Evolutionary conservation across 2,329 filamentous ascomycete genomes (phyloP), one percentile per base, ranked within the genome.

Genomic region (Aspergillus sclerotialis): DNA sequence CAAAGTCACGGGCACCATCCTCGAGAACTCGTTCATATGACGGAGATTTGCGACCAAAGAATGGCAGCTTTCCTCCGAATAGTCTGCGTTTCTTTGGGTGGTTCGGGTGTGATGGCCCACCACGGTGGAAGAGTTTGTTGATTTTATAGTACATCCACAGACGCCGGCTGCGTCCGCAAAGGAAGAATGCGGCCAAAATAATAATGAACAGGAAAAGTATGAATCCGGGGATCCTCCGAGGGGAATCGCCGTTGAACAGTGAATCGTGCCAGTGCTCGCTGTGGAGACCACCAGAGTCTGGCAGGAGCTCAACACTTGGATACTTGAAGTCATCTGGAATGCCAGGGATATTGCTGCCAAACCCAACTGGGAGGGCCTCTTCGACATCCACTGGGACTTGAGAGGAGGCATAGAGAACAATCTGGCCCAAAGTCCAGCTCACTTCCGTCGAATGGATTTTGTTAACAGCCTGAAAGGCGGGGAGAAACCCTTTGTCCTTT

Each of bases 341-440:
- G 6, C 69, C 70, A 25, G 68, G 67, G n/a, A 73, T 67, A 52
- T 98, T 98, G 63, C 80, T 87, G 37, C 92, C 92, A 55, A 96
- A 96, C 0, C 92, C 92, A 7, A 98, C 92, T 0, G 89, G 86
- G 2, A 89, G 66, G 11, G 72, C 68, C 27, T 74, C 65, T 12
- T 72, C 66, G 2, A 68, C 71, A 5, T 70, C 63, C 0, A 85
- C 75, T 1, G 84, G 81, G 5, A 98, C 73, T 57, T 95, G 87
- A 3, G 87, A 92, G 1, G 90, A 81, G 4, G 92, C 92, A 50
- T 96, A 96, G 4, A 98, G 75, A 5, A 98, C 77, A 75, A 96
- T 95, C 56, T 95, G 94, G 1, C 92, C 92, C 4, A 98, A 68
- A 0, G 92, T 96, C 92, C 92, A 98, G 67, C 86, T 94, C 12